phyloP scores from a whole-genome alignment of 1,139 yeast genomes.

The Pichia sp. region DNA sequence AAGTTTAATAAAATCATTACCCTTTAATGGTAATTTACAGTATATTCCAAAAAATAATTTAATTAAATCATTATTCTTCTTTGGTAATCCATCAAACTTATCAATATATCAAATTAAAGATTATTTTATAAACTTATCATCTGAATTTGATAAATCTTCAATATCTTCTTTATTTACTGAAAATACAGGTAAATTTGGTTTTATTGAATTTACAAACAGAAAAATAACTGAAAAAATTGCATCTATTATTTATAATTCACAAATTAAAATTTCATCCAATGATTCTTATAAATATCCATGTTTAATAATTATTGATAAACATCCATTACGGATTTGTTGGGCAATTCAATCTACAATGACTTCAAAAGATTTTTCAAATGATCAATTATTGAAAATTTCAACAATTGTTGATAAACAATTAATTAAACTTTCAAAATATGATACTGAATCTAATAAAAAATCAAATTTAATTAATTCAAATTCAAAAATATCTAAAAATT shows the following conservation, averaged over 20 bases:
- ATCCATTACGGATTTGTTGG: constrained; percentile 61
- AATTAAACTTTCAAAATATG: constrained; percentile 44
- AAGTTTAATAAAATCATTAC: constrained; percentile 48
- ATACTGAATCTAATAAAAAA: background rate
- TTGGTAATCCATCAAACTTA: constrained; percentile 62
- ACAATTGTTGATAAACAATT: constrained; percentile 52
- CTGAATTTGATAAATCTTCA: constrained; percentile 25
- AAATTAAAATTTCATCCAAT: background rate
- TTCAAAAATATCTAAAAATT: constrained; percentile 2
- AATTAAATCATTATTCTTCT: constrained; percentile 56
- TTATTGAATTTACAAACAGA: constrained; percentile 44
- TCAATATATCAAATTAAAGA: constrained; percentile 56
- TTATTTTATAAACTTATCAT: constrained; percentile 36
- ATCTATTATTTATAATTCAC: constrained; percentile 23
- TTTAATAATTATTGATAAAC: constrained; percentile 35
- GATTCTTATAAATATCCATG: constrained; percentile 30
- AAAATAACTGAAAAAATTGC: constrained; percentile 54
- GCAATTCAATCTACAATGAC: constrained; percentile 50
- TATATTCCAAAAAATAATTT: constrained; percentile 38
- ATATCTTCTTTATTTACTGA: constrained; percentile 43
- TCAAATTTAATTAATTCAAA: background rate
- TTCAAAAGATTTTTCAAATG: constrained; percentile 36
- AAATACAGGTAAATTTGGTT: constrained; percentile 64
- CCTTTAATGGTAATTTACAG: constrained; percentile 49
- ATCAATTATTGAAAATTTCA: constrained; percentile 37